Percentiles rank a stretch among this genome's conserved stretches.
Conservation (phyloP, 1,284 basidiomycete species). For the Microbotryomycetes sp. region DNA sequence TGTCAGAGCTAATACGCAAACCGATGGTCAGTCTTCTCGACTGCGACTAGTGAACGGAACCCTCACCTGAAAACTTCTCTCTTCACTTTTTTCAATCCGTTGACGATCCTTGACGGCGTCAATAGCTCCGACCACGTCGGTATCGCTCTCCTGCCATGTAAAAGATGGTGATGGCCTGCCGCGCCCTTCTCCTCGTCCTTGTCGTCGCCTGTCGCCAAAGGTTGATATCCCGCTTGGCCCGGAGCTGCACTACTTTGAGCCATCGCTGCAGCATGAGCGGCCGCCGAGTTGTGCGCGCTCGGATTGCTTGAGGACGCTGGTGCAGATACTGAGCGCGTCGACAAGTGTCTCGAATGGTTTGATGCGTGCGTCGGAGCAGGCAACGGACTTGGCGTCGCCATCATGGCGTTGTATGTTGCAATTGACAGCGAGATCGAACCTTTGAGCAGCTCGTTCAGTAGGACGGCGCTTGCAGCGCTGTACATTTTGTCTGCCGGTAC, state of each 20-base stretch:
- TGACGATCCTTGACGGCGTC: neutral
- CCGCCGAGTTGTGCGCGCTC: neutral
- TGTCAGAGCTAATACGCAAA: constrained; percentile 61
- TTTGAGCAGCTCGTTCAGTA: constrained; percentile 88
- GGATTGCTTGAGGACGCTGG: too few species aligned
- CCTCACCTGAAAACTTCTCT: constrained; percentile 30
- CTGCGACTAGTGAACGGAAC: neutral
- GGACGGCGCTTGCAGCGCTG: constrained; percentile 82
- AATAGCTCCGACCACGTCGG: neutral
- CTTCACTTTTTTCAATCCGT: constrained; percentile 5
- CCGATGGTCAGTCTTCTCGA: constrained; percentile 37
- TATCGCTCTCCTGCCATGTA: neutral
- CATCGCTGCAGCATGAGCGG: neutral
- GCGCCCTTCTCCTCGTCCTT: constrained; percentile 2
- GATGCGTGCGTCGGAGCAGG: neutral
- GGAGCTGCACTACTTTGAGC: neutral
- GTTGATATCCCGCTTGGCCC: constrained; percentile 4
- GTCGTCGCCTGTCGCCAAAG: constrained; percentile 5
- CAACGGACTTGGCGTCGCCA: neutral
- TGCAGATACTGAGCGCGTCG: neutral
- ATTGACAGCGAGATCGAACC: constrained; percentile 72
- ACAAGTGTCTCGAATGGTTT: neutral
- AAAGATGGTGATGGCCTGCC: neutral
- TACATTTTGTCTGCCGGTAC: constrained; percentile 49
- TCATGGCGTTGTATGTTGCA: constrained; percentile 45